Evolutionary conservation across 2,329 filamentous ascomycete species (phyloP), one percentile per base, ranked within the genome.

Genomic region (Cryphonectria radicalis): DNA sequence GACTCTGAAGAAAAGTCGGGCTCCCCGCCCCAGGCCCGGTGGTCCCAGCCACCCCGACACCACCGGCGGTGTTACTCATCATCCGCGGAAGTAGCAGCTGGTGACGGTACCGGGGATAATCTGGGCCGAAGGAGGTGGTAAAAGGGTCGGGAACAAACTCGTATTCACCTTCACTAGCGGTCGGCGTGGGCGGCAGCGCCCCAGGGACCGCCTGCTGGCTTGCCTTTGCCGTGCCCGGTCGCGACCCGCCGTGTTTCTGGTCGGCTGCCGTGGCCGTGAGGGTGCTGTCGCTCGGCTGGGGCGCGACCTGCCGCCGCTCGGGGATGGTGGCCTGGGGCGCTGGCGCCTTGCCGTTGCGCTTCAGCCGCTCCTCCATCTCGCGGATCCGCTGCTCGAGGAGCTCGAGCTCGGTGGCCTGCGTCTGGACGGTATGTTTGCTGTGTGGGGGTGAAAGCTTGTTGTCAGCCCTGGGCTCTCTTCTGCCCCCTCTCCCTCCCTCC

Each of bases 291-390:
- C 64, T 73, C 63, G 69, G 74, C 70, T 73, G 63, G 57, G 72
- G 68, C 69, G 75, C 75, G 73, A 80, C 78, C 32, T 76, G 75
- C 75, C 70, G 74, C 75, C 37, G 79, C 66, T 59, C 79, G 75
- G 72, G 77, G 75, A 75, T 77, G 75, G 74, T 78, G 77, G 73
- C 75, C 70, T 67, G 76, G 76, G 55, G 77, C 72, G 71, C 71
- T 63, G 62, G 73, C 69, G 53, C 53, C 42, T 64, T 70, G 70
- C 63, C 72, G 71, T 37, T 70, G 68, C 68, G 63, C 83, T 85
- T 88, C 68, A 98, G 87, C 62, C 92, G 91, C 76, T 92, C 88
- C 82, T 98, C 95, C 82, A 96, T 94, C 77, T 94, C 94, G 76
- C 90, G 91, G 76, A 98, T 89, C 76, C 91, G 91, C 67, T 90